Evolutionary conservation across 148 eudicot genomes (phyloP), one percentile per base, ranked within the genome.

Genomic region (Spergularia bocconei): DNA sequence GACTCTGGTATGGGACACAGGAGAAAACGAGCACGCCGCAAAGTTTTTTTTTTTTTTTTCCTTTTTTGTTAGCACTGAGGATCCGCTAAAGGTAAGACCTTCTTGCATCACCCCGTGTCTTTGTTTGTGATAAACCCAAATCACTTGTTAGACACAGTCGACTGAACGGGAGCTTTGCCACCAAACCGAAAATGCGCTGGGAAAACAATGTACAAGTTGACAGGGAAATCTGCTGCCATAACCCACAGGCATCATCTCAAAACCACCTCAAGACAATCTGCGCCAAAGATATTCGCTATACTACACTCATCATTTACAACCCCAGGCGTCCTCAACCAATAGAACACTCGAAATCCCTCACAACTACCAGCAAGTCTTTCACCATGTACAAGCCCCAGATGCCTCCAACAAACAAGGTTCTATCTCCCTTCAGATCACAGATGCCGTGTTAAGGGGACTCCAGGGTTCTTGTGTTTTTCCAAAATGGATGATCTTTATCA

Each of bases 221-320:
- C 23, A 63, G 13, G 44, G 11, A 15, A 63, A 39, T 59, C 36
- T 19, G 33, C 39, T 60, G 25, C 75, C 14, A 11, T 59, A 57
- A 14, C 53, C 50, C 50, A 25, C 23, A 33, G 23, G 11, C 68
- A 64, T 29, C 36, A 39, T 63, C 53, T 53, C 61, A 25, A 53
- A 38, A 50, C 33, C 62, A 62, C 56, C 11, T 52, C 7, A 47
- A 51, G 55, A 23, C 39, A 23, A 52, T 51, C 62, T 44, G 73
- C 65, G 54, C 41, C 54, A 14, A 70, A 74, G 55, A 6, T 36
- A 3, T 50, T 19, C 64, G 62, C 80, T 77, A 77, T 68, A 48
- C 77, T 79, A 68, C 41, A 36, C 69, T 79, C 78, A 73, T 44
- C 82, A 71, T 75, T 59, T 80, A 75, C 70, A 76, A 70, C 67